Base-by-base conservation (phyloP, 108 stramenopile species). In the Nitzschia palea region DNA sequence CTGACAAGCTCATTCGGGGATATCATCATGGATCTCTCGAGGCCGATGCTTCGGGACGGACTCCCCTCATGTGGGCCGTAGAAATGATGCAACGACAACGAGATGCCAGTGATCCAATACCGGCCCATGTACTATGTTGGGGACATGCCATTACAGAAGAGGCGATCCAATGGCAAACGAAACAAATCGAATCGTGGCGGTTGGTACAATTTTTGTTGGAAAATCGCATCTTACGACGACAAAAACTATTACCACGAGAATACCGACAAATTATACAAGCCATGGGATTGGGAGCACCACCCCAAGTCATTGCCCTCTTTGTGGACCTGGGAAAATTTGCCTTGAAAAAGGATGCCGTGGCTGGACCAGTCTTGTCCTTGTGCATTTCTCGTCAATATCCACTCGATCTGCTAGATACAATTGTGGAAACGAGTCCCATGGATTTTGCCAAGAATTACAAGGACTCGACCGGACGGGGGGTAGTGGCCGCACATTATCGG, bases 311-410 rank as follows among this genome's bases (percentile, higher is more conserved):
- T 25, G 25, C 48, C 1, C 44, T 68, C 8, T 29, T 68, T 12
- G 29, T 76, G 32, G 15, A 29, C 8, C 12, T 59, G 32, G 74
- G 74, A 10, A 37, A 54, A 26, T 3, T 54, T 15, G 42, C 59
- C 35, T 26, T 76, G 62, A 44, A 62, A 27, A 68, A 42, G 47
- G 67, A 53, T 12, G 53, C 32, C 9, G 45, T 57, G 4, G 67
- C 59, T 9, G 67, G 37, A 48, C 58, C 56, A 25, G 57, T 43
- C 14, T 20, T 76, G 3, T 63, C 59, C 34, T 44, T 64, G 10
- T 44, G 66, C 9, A 76, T 76, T 2, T 40, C 40, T 42, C 62
- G 67, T 20, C 74, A 76, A 47, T 76, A 76, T 50, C 67, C 74
- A 8, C 15, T 64, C n/a, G 44, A 52, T 10, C 27, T 68, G 22